Evolutionary conservation across 306 rosid genomes (phyloP), one percentile per base, ranked within the genome.

Genomic region (Arachis stenosperma): DNA sequence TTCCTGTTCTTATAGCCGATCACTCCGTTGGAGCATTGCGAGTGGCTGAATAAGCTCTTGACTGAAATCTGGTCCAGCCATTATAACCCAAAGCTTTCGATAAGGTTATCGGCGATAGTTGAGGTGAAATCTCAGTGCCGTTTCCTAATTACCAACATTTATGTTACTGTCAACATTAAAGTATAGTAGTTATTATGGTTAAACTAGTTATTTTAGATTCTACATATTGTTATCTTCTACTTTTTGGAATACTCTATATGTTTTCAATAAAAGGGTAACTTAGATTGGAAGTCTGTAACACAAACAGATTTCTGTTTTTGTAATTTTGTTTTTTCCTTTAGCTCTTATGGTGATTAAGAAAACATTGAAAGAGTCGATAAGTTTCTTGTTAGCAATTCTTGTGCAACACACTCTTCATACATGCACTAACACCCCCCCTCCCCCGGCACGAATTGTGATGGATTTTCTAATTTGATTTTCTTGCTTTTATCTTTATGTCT

Each of bases 1-100:
- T 81, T 70, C 22, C 39, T 13, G 47, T 80, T 52, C 84, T 8
- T 81, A 7, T 78, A 90, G 99, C 91, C 92, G 37, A 79, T 82
- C 42, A 91, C 99, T 33, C 92, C 99, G 47, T 71, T 95, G 85
- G 99, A 95, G 87, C 99, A 86, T 52, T 91, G 97, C 67, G 97
- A 95, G 77, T 95, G 99, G 99, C 72, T 95, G 73, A 95, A 95
- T 80, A 88, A 79, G 76, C 79, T 95, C 78, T 68, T 95, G 83
- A 83, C 76, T 33, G 97, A 95, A 86, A 44, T 90, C 71, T 95
- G 99, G 99, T 80, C 93, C 30, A 82, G 78, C 79, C 81, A 70
- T 65, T 77, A 90, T 57, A 78, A 71, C 73, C 88, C 90, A 48
- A 95, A 90, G 84, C 83, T 95, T 41, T 91, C 99, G 5, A 59